Conservation (phyloP, 306 rosid genomes). For the Fragaria iinumae region DNA sequence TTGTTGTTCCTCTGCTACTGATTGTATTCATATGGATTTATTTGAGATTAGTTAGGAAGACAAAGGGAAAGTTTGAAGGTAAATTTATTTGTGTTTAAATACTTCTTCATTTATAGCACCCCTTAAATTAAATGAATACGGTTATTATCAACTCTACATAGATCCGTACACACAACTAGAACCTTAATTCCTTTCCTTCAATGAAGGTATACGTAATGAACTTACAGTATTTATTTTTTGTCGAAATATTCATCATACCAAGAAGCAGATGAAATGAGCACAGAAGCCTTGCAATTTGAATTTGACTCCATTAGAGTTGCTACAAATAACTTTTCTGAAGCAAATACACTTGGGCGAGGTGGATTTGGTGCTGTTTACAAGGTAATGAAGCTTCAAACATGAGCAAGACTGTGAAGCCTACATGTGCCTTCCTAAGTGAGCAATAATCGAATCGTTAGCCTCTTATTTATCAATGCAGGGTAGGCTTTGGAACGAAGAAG, state of each 20-base stretch:
- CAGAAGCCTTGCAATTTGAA: slow-evolving; percentile 6
- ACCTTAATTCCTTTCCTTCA: not conserved
- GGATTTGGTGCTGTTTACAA: not conserved
- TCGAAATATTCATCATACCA: not conserved
- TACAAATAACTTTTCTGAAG: not conserved
- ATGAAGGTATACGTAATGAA: not conserved
- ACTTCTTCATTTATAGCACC: too few relatives aligned
- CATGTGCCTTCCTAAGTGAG: too few relatives aligned
- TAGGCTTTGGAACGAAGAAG: not conserved
- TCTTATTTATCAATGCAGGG: not conserved
- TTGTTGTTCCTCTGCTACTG: not conserved
- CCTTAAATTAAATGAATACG: too few relatives aligned
- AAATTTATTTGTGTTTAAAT: too few relatives aligned
- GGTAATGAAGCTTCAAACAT: not conserved
- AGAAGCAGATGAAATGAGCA: slow-evolving; percentile 7
- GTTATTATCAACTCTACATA: too few relatives aligned
- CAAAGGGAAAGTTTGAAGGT: not conserved
- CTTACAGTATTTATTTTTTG: not conserved
- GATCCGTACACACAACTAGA: not conserved
- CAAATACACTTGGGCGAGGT: not conserved
- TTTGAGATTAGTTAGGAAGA: not conserved
- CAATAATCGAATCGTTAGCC: too few relatives aligned
- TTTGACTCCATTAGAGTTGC: not conserved
- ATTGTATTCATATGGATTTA: not conserved
- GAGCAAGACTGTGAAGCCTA: not conserved